These are phyloP conservation scores for Fagopyrum homotropicum DNA, from an alignment of 148 eudicot genomes.

Conservation along the genomic window DNA sequence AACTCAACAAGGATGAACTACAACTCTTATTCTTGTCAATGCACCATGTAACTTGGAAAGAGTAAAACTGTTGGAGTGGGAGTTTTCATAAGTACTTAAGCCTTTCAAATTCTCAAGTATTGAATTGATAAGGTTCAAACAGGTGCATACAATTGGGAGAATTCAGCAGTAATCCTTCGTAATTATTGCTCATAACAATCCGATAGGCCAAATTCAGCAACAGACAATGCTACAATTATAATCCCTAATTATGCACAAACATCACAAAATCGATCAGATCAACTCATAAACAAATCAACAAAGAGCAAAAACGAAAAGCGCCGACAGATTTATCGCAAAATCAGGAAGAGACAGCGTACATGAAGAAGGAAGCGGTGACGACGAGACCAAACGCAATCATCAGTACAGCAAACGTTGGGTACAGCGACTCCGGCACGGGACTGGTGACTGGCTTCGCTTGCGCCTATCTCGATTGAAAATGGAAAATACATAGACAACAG, in stretches of 20 bases:
- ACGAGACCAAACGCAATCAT: constrained; percentile 70
- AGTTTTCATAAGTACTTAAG: neutral
- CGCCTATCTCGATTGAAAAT: constrained; percentile 24
- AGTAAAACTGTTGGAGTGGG: neutral
- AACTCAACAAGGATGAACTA: too few species aligned
- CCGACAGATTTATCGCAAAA: neutral
- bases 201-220: neutral
- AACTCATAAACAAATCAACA: neutral
- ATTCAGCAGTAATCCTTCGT: neutral
- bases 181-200: too few species aligned
- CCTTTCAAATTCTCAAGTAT: neutral
- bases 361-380: constrained; percentile 80
- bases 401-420: constrained; percentile 69
- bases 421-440: constrained; percentile 62
- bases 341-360: constrained; percentile 34
- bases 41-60: neutral
- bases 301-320: neutral
- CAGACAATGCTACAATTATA: neutral
- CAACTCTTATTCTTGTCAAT: neutral
- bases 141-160: neutral
- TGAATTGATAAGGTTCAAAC: neutral
- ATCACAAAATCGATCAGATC: neutral
- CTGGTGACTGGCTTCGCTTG: constrained; percentile 63
- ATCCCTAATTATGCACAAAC: neutral
- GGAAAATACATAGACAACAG: neutral